A percentile compares a stretch with the other conserved stretches of the same genome.
Evolutionary conservation across 1,139 yeast species (phyloP).

Genomic region (Wickerhamomyces sp.): DNA sequence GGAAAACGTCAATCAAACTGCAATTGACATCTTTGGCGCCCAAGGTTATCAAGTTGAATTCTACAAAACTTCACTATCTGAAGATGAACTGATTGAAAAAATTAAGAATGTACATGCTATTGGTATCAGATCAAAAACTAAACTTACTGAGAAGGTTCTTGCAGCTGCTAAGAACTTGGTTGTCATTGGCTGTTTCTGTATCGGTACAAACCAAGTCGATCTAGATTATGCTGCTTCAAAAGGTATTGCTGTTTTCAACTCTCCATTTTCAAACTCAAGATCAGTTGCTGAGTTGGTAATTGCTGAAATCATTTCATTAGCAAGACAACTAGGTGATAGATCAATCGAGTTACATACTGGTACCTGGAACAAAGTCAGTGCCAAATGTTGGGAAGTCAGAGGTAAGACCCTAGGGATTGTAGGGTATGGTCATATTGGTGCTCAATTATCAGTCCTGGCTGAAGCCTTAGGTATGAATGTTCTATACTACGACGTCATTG

Average conservation of each 20-base stretch:
- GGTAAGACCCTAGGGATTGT: conserved; percentile 96
- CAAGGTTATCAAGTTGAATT: conserved; percentile 98
- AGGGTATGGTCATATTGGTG: conserved; percentile 98
- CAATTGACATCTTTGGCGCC: conserved; percentile 72
- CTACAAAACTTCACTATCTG: conserved; percentile 83
- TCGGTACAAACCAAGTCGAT: conserved; percentile 98
- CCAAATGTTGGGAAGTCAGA: conserved; percentile 98
- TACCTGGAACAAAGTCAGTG: conserved; percentile 94
- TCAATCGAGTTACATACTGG: conserved; percentile 95
- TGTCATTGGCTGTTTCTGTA: conserved; percentile 96
- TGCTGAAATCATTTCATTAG: conserved; percentile 88
- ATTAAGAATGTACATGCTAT: conserved; percentile 92
- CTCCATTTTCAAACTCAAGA: conserved; percentile 97
- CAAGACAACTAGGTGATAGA: conserved; percentile 97
- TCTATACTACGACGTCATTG: conserved; percentile 82
- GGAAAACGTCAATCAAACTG: conserved; percentile 92
- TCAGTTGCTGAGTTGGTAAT: conserved; percentile 97
- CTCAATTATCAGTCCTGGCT: conserved; percentile 94
- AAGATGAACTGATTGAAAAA: conserved; percentile 91
- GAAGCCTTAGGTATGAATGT: conserved; percentile 99
- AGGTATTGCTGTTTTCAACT: conserved; percentile 96
- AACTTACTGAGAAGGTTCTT: conserved; percentile 72
- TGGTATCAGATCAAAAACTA: conserved; percentile 97
- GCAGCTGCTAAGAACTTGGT: conserved; percentile 85
- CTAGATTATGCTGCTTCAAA: conserved; percentile 84